These are phyloP conservation scores for Mycocentrospora acerina DNA, from an alignment of 2,329 filamentous ascomycete species.

Conservation along the genomic window DNA sequence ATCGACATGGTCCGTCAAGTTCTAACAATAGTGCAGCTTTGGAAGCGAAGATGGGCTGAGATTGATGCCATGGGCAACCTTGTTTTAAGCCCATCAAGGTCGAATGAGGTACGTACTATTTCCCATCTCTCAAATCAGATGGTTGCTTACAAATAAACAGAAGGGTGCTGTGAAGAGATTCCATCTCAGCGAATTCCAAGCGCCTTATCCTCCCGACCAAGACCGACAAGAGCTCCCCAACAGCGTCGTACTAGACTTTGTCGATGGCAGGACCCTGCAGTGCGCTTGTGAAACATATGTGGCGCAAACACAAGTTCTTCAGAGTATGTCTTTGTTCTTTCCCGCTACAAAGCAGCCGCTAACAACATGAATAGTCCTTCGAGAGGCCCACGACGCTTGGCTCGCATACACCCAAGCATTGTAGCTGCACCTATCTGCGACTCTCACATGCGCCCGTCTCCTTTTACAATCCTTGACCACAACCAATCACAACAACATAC, in stretches of 20 bases:
- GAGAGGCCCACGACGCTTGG: slow-evolving; percentile 43
- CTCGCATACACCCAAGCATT: slow-evolving; percentile 32
- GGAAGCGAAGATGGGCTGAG: slow-evolving; percentile 89
- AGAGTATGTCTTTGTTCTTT: slow-evolving; percentile 25
- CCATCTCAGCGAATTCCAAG: slow-evolving; percentile 80
- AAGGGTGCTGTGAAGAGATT: slow-evolving; percentile 73
- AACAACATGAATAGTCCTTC: slow-evolving; percentile 29
- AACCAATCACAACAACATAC: not conserved
- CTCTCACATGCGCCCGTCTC: no score
- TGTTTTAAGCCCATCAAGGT: slow-evolving; percentile 71
- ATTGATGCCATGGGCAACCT: slow-evolving; percentile 83
- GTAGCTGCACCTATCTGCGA: slow-evolving; percentile 3
- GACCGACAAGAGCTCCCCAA: slow-evolving; percentile 92
- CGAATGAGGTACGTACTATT: slow-evolving; percentile 46
- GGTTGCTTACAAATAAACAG: slow-evolving; percentile 16
- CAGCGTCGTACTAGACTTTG: slow-evolving; percentile 68
- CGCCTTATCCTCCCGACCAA: slow-evolving; percentile 80
- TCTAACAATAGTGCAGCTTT: slow-evolving; percentile 56
- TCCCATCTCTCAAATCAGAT: no score
- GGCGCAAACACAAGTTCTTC: slow-evolving; percentile 39
- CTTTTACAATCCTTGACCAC: no score
- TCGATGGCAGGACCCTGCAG: slow-evolving; percentile 63
- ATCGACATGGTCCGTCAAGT: not conserved
- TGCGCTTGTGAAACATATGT: slow-evolving; percentile 51
- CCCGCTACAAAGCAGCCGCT: slow-evolving; percentile 4